Conservation (phyloP, 345 rosid species). For the Syzygium aqueum region DNA sequence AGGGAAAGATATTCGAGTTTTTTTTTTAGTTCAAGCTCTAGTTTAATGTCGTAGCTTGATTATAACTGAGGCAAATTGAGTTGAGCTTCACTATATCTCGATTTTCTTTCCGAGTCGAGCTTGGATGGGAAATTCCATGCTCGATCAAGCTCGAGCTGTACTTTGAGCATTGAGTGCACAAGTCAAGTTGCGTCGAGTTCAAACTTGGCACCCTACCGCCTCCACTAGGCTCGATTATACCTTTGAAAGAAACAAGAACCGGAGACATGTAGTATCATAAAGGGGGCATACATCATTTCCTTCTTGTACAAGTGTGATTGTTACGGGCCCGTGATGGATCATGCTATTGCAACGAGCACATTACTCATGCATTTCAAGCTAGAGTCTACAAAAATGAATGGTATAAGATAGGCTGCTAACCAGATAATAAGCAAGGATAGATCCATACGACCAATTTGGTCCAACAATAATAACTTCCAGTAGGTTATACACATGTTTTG, state of each 20-base stretch:
- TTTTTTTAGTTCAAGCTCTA: no score
- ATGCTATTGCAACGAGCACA: background rate
- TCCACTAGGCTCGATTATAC: background rate
- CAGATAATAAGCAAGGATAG: background rate
- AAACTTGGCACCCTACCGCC: background rate
- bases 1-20: no score
- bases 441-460: background rate
- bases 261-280: background rate
- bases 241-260: background rate
- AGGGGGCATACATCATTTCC: background rate
- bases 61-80: background rate
- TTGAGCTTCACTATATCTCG: background rate
- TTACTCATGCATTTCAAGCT: background rate
- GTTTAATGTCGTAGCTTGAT: background rate
- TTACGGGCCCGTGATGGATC: background rate
- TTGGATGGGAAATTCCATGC: background rate
- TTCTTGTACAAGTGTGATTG: background rate
- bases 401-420: background rate
- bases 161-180: background rate
- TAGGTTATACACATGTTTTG: background rate
- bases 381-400: background rate
- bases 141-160: background rate
- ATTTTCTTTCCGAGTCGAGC: background rate
- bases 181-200: background rate
- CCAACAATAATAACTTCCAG: background rate